Evolutionary conservation across 2,329 filamentous ascomycete species (phyloP).

Genomic region (Neofusicoccum kwambonambiense): DNA sequence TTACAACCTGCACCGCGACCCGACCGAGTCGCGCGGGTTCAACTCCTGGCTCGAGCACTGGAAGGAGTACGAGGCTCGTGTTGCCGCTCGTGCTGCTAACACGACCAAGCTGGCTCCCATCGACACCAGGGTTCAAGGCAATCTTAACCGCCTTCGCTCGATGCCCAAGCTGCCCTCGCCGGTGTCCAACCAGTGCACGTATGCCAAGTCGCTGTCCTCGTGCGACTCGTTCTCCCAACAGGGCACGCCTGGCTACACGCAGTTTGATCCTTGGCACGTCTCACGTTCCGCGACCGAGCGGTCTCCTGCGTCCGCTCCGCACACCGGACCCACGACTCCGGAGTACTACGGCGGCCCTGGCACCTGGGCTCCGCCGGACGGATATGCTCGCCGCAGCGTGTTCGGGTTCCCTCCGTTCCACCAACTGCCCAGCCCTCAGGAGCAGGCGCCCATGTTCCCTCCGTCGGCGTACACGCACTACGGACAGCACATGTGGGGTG

Average conservation of each 20-base stretch:
- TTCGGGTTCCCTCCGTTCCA: slow-evolving; percentile 37
- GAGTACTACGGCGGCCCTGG: slow-evolving; percentile 51
- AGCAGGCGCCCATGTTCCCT: slow-evolving; percentile 35
- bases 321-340: slow-evolving; percentile 54
- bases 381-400: slow-evolving; percentile 43
- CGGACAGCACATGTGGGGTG: slow-evolving; percentile 37
- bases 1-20: slow-evolving; percentile 84
- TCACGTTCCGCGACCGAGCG: slow-evolving; percentile 40
- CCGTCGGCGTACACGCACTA: slow-evolving; percentile 35
- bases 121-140: slow-evolving; percentile 61
- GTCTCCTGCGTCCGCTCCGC: slow-evolving; percentile 55
- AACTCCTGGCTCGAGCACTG: slow-evolving; percentile 64
- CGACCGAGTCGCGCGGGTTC: slow-evolving; percentile 72
- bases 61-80: slow-evolving; percentile 60
- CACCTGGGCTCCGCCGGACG: slow-evolving; percentile 48
- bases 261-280: slow-evolving; percentile 42
- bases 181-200: slow-evolving; percentile 12
- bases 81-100: slow-evolving; percentile 40
- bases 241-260: slow-evolving; percentile 33
- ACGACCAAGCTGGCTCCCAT: slow-evolving; percentile 57
- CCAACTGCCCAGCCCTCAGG: slow-evolving; percentile 38
- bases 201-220: slow-evolving; percentile 46
- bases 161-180: slow-evolving; percentile 15
- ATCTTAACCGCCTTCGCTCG: slow-evolving; percentile 14
- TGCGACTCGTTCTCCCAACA: slow-evolving; percentile 33